Evolutionary conservation across 768 basidiomycete genomes (phyloP).

Genomic region (Boletus fagicola): DNA sequence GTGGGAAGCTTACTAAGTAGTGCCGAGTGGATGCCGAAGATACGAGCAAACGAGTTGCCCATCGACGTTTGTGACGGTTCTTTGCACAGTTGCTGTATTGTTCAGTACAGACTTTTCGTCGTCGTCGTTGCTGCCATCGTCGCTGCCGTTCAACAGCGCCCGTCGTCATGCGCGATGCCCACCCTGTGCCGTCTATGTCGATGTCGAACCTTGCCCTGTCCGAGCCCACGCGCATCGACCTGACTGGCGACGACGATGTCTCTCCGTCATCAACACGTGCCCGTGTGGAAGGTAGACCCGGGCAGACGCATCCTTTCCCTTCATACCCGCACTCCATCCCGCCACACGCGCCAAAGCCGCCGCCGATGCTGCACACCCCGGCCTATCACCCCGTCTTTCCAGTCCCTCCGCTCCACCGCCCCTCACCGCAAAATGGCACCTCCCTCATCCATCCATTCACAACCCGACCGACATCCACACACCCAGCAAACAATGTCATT

Average conservation of each 20-base stretch:
- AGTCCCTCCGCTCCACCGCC: slow-evolving; percentile 36
- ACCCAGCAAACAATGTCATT: slow-evolving; percentile 55
- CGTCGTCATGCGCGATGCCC: slow-evolving; percentile 29
- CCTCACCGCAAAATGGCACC: slow-evolving; percentile 24
- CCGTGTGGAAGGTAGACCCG: slow-evolving; percentile 41
- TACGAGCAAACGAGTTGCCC: slow-evolving; percentile 18
- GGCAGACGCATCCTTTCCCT: slow-evolving; percentile 25
- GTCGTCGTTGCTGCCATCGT: not conserved
- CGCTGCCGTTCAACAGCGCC: slow-evolving; percentile 1
- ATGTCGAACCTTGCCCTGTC: slow-evolving; percentile 37
- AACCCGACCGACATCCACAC: slow-evolving; percentile 21
- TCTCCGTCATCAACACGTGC: slow-evolving; percentile 26
- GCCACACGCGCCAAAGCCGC: slow-evolving; percentile 27
- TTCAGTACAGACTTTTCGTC: not conserved
- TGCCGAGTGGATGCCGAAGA: slow-evolving; percentile 30
- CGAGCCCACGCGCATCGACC: slow-evolving; percentile 61
- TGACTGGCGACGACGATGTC: slow-evolving; percentile 69
- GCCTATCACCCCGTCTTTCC: slow-evolving; percentile 54
- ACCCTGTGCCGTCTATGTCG: slow-evolving; percentile 33
- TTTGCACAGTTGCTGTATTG: slow-evolving; percentile 14
- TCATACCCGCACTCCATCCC: slow-evolving; percentile 24
- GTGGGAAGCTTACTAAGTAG: slow-evolving; percentile 29
- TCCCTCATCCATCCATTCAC: slow-evolving; percentile 23
- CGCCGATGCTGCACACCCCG: slow-evolving; percentile 21
- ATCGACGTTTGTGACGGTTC: slow-evolving; percentile 16